Conservation (phyloP, 768 basidiomycete genomes). For the Auriculariales sp. region DNA sequence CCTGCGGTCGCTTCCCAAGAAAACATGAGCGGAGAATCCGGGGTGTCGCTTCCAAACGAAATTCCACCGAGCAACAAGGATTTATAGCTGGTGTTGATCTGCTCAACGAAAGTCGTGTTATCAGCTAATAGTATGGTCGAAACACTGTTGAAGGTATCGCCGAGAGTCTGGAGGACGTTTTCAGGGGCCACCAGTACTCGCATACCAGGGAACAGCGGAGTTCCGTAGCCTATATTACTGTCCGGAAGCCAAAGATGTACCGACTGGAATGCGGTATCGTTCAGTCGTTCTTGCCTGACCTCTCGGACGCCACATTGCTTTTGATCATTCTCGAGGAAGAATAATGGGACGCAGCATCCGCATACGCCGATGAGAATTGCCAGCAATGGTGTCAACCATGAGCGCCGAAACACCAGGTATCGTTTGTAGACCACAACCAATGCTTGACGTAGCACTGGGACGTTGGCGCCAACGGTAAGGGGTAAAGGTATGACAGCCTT, state of each 20-base stretch:
- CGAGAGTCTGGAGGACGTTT: conserved; percentile 25
- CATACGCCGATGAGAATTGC: conserved; percentile 33
- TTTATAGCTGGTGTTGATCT: conserved; percentile 34
- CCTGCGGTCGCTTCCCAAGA: conserved; percentile 64
- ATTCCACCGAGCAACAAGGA: conserved; percentile 55
- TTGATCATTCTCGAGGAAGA: conserved; percentile 30
- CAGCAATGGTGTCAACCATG: conserved; percentile 53
- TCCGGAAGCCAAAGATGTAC: conserved; percentile 42
- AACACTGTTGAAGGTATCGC: too few species aligned
- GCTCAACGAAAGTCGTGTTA: conserved; percentile 43
- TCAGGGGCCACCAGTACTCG: conserved; percentile 16
- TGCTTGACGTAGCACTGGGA: conserved; percentile 48
- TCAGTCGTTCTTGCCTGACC: conserved; percentile 30
- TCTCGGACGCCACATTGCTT: conserved; percentile 20
- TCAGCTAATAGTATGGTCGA: conserved; percentile 32
- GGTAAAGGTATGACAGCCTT: conserved; percentile 16
- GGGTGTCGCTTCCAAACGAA: conserved; percentile 38
- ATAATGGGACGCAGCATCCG: conserved; percentile 53
- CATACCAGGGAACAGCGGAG: conserved; percentile 17
- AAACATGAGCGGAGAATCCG: conserved; percentile 35
- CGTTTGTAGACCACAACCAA: conserved; percentile 65
- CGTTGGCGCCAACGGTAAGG: conserved; percentile 35
- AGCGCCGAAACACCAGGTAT: conserved; percentile 41
- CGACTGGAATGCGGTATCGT: conserved; percentile 14
- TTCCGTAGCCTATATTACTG: conserved; percentile 17